Conservation (phyloP, 2,329 filamentous ascomycete genomes). For the Pseudomassariella vexata region DNA sequence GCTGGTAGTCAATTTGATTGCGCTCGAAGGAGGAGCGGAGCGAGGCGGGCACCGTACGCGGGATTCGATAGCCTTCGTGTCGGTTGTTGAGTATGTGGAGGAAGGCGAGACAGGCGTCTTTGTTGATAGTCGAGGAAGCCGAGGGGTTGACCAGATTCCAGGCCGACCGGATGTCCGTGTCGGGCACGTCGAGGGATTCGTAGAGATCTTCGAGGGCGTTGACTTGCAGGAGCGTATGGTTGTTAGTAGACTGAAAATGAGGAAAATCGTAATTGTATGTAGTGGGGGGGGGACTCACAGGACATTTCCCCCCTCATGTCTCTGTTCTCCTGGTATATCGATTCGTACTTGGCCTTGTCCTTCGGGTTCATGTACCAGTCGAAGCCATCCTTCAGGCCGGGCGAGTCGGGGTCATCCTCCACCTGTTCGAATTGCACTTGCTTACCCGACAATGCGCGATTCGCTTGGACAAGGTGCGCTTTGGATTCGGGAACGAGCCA, state of each 20-base stretch:
- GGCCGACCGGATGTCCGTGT: constrained; percentile 79
- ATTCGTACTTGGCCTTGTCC: constrained; percentile 92
- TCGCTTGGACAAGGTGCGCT: constrained; percentile 82
- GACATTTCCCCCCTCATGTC: constrained; percentile 79
- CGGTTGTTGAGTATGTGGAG: constrained; percentile 94
- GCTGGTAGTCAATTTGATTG: constrained; percentile 92
- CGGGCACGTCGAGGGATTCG: constrained; percentile 67
- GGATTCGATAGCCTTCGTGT: constrained; percentile 92
- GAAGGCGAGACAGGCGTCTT: constrained; percentile 91
- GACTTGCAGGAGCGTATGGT: constrained; percentile 45
- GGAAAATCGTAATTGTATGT: background rate
- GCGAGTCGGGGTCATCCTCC: constrained; percentile 75
- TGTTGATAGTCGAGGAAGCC: constrained; percentile 75
- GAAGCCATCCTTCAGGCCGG: constrained; percentile 89
- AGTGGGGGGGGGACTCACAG: constrained; percentile 46
- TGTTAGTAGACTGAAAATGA: constrained; percentile 3
- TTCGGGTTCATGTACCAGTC: constrained; percentile 98
- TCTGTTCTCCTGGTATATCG: constrained; percentile 91
- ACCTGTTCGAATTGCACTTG: constrained; percentile 80
- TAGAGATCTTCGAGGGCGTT: constrained; percentile 77
- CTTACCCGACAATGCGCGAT: constrained; percentile 69
- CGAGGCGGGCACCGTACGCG: constrained; percentile 84
- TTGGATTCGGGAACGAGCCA: constrained; percentile 97
- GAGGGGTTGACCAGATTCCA: constrained; percentile 98
- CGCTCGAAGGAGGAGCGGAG: constrained; percentile 88